Base-by-base conservation (phyloP, 257 asterid genomes). In the Gentiana dahurica region DNA sequence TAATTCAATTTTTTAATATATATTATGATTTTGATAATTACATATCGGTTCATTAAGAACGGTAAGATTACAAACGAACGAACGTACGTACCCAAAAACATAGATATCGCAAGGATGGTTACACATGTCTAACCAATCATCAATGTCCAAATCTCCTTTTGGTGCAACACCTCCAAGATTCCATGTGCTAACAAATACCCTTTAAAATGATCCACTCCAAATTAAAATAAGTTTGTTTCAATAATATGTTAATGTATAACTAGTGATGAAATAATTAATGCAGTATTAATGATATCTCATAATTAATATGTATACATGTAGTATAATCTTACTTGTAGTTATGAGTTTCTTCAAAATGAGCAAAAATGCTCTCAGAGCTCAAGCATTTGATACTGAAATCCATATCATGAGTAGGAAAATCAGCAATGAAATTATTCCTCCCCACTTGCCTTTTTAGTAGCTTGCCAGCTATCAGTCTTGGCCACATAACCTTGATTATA, bases 381-480 rank as follows among this genome's bases (percentile, higher is more conserved):
- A 67, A 51, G 41, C 65, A 70, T 32, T 57, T 73, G 53, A 70
- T 53, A 63, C 4, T 6, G 11, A 73, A 71, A 70, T 51, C 57
- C 12, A 71, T 69, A 24, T 63, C 65, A 65, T 56, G 50, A 33
- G 46, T 7, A 32, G 80, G 77, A 60, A 66, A 73, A 73, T 81
- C 89, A 3, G 85, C 75, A n/a, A 76, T 79, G 51, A 81, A 81
- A 53, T 78, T 78, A 64, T 66, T 71, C 79, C 73, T 66, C 1
- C 81, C 81, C 51, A 74, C 51, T 73, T 75, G 66, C 61, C 61
- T 79, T 15, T 59, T 66, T 8, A 81, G 24, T 24, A 81, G 64
- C 71, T 81, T 81, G 60, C 83, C 76, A 3, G 81, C 89, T 37
- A 81, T 78, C 71, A 81, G 70, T 56, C 73, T 76, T 8, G 89